Base-by-base conservation (phyloP, 2,329 filamentous ascomycete species). In the Nannizzia gypsea region DNA sequence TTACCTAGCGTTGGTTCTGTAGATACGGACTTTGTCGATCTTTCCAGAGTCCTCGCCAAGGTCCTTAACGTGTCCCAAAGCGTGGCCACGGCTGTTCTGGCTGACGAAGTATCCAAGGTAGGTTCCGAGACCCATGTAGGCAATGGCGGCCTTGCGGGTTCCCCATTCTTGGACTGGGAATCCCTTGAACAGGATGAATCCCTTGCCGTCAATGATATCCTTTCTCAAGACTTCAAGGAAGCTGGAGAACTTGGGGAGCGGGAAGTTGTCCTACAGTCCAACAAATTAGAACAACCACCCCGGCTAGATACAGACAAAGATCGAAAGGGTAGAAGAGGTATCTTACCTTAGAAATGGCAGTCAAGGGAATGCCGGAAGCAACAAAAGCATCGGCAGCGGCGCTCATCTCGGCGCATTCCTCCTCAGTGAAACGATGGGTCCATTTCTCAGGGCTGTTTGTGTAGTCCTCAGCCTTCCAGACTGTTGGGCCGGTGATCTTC, bases 61-160 rank as follows among this genome's bases (percentile, higher is more conserved):
- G 73, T 95, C 90, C 75, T 95, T 92, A 67, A 95, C 90, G 71
- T 95, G 90, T 6, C 90, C 90, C 1, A 95, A 81, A 8, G 95
- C 88, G 73, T 95, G 90, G 50, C 90, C 90, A 17, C 84, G 83
- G 17, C 86, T 85, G 75, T 96, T 95, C 69, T 96, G 90, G 24
- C 84, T 88, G 44, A 95, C 83, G 64, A 93, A 92, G 77, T 95
- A 93, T 61, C 90, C 90, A 8, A 95, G 80, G 72, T 95, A 86
- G 3, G 88, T 89, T 44, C 88, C 86, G 1, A 96, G 80, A 3
- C 90, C 90, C 86, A 95, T 91, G 75, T 95, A 95, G n/a, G 87
- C 89, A 9, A 90, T 84, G 6, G 89, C 89, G 9, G 84, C 88
- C 76, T 95, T 95, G 70, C 84, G 81, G 58, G 83, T 82, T 0